Conservation (phyloP, 192 early-diverging fungal genomes). For the Phycomyces blakesleeanus region DNA sequence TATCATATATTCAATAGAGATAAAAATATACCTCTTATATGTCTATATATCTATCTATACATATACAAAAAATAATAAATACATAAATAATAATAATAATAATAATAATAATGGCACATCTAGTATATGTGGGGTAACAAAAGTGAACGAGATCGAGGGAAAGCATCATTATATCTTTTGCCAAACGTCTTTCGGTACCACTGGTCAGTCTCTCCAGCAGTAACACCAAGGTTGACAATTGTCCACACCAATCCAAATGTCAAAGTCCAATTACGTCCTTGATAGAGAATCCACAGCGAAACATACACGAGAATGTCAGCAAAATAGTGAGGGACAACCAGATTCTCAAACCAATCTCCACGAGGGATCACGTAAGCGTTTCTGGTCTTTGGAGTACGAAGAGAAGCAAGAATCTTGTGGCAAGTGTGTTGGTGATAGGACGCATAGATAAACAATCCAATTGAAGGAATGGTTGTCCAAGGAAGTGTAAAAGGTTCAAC, state of each 20-base stretch:
- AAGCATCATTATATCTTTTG: conserved; percentile 29
- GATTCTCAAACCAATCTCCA: conserved; percentile 63
- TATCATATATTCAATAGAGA: too few species aligned
- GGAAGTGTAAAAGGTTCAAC: conserved; percentile 26
- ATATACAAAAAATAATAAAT: background rate
- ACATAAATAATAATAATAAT: too few species aligned
- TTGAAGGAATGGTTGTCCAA: conserved; percentile 25
- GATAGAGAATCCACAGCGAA: conserved; percentile 51
- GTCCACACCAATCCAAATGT: conserved; percentile 56
- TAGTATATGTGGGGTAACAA: conserved; percentile 31
- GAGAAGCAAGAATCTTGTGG: conserved; percentile 60
- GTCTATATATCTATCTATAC: too few species aligned
- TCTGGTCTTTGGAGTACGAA: conserved; percentile 33
- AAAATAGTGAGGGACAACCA: conserved; percentile 66
- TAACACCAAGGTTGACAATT: conserved; percentile 54
- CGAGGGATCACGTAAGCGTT: conserved; percentile 53
- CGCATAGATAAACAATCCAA: conserved; percentile 49
- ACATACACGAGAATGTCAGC: conserved; percentile 70
- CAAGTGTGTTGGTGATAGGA: conserved; percentile 63
- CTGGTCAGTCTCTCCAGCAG: conserved; percentile 57
- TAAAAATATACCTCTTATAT: too few species aligned
- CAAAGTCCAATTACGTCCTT: conserved; percentile 27
- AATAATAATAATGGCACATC: too few species aligned
- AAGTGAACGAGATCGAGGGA: conserved; percentile 20
- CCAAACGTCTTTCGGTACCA: conserved; percentile 70